A percentile compares a stretch with the other conserved stretches of the same genome.
phyloP scores from a whole-genome alignment of 2,329 filamentous ascomycete genomes.

The Hypoxylon sp. region DNA sequence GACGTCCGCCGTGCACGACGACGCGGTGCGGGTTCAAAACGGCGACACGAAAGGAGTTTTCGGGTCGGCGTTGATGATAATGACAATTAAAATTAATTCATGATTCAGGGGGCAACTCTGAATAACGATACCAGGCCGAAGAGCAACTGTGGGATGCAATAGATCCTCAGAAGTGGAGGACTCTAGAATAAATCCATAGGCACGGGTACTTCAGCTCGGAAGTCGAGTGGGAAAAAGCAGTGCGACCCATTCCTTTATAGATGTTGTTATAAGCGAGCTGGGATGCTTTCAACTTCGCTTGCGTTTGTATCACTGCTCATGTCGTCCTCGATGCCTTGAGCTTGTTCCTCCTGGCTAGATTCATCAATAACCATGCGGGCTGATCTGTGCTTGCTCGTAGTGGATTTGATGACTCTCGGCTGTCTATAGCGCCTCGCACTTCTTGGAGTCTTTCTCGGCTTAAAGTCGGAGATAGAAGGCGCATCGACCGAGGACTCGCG shows the following conservation, averaged over 20 bases:
- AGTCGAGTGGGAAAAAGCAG: background rate
- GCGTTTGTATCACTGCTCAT: slow-evolving; percentile 54
- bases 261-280: slow-evolving; percentile 42
- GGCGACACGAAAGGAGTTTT: too few species aligned
- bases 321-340: slow-evolving; percentile 29
- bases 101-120: too few species aligned
- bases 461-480: slow-evolving; percentile 29
- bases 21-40: too few species aligned
- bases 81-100: background rate
- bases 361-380: slow-evolving; percentile 10
- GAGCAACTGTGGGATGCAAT: background rate
- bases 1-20: background rate
- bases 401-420: slow-evolving; percentile 6
- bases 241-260: background rate
- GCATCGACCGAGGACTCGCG: slow-evolving; percentile 22
- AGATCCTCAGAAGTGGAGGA: background rate
- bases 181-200: background rate
- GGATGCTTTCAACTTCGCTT: slow-evolving; percentile 53
- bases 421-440: slow-evolving; percentile 22
- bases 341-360: slow-evolving; percentile 27
- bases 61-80: background rate
- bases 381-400: slow-evolving; percentile 10
- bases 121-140: background rate
- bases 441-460: background rate
- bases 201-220: background rate